Evolutionary conservation across 306 rosid genomes (phyloP).

Genomic region (Quercus glauca): DNA sequence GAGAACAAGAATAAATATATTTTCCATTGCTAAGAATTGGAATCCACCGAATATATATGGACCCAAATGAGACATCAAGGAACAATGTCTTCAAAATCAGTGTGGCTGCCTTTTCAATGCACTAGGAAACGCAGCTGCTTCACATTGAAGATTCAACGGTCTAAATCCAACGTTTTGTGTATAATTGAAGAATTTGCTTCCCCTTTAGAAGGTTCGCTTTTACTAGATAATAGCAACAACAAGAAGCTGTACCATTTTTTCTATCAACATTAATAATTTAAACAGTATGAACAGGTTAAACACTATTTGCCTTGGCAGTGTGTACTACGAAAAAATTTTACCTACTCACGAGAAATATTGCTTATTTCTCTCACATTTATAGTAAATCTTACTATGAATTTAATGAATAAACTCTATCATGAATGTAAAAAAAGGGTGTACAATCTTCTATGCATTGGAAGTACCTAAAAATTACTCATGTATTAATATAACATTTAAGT

Average conservation of each 20-base stretch:
- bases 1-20: neutral
- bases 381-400: rapidly evolving
- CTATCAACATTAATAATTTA: neutral
- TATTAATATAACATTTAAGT: too few relatives aligned
- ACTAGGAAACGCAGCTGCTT: constrained; percentile 15
- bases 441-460: rapidly evolving
- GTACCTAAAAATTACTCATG: too few relatives aligned
- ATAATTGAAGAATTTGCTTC: constrained; percentile 11
- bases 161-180: neutral
- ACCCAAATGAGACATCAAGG: neutral
- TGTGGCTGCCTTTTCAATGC: constrained; percentile 10
- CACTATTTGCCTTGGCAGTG: too few relatives aligned
- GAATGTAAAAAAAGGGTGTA: rapidly evolving
- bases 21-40: neutral
- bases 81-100: constrained; percentile 18
- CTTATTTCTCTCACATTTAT: too few relatives aligned
- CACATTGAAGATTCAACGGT: constrained; percentile 11
- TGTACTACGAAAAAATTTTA: too few relatives aligned
- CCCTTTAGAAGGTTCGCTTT: constrained; percentile 10
- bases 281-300: too few relatives aligned
- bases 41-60: neutral
- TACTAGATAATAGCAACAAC: neutral
- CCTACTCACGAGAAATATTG: too few relatives aligned
- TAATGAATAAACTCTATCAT: rapidly evolving
- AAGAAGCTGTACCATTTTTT: neutral